Base-by-base conservation (phyloP, 352 stramenopile genomes). In the Phytopythium oedochilum region DNA sequence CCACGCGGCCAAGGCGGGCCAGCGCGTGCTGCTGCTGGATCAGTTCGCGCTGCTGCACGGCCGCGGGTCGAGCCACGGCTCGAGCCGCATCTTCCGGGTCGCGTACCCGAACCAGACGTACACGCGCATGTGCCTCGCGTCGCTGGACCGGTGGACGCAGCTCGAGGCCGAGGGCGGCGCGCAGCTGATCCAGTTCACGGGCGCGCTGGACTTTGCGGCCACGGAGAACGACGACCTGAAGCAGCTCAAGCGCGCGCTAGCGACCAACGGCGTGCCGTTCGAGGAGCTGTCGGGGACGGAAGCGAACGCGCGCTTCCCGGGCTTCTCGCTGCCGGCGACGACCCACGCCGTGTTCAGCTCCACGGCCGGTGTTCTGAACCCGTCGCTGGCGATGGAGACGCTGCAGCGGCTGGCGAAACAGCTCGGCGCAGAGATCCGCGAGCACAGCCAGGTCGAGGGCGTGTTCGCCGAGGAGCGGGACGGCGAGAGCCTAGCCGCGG, bases 51-150 rank as follows among this genome's bases (percentile, higher is more conserved):
- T 86, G 29, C 71, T 82, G 20, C 83, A 96, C 51, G 57, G 57
- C 25, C 66, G 72, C 17, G 84, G 86, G 5, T 94, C 80, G 0
- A 92, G 78, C 44, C 83, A 94, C 67, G 86, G 86, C 22, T 61
- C 68, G 22, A 93, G 71, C 34, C 76, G 84, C 50, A 89, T 96
- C 60, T 89, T 89, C 63, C 79, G 84, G n/a, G 71, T 89, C 20
- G 86, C 78, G 12, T 96, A 96, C 56, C 73, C 79, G 40, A 73
- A 87, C 49, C 63, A 67, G 28, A 59, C 65, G 29, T 94, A 94
- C 75, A 86, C 88, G 18, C 68, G 71, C 34, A 71, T 89, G 53
- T 83, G 86, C 57, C 59, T 88, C 34, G 62, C 71, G 35, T 86
- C 75, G 28, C 70, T 88, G 9, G 46, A 68, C n/a, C 60, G 83